A percentile compares a stretch with the other conserved stretches of the same genome.
Conservation (phyloP, 2,329 filamentous ascomycete genomes). For the Neodidymelliopsis sp. region DNA sequence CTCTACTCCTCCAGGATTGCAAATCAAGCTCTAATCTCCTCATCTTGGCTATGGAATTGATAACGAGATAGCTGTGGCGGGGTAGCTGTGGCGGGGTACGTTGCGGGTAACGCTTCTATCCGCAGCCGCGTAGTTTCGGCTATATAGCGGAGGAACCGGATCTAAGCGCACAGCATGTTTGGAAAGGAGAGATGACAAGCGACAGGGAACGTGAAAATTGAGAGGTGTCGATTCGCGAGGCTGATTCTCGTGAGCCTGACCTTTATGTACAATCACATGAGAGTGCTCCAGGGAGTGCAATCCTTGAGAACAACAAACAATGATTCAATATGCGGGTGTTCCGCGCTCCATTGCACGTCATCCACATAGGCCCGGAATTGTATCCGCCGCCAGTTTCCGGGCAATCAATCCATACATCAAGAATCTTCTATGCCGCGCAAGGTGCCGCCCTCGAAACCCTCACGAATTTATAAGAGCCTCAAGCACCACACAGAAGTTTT, state of each 20-base stretch:
- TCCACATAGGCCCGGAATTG: constrained; percentile 22
- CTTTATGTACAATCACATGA: too few relatives aligned
- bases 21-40: constrained; percentile 4
- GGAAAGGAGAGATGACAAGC: neutral
- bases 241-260: too few relatives aligned
- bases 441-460: neutral
- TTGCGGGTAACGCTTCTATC: constrained; percentile 18
- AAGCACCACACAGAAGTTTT: neutral
- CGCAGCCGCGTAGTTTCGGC: constrained; percentile 14
- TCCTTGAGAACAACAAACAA: too few relatives aligned
- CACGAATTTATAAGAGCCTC: constrained; percentile 4
- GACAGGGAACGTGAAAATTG: neutral
- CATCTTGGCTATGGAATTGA: constrained; percentile 1
- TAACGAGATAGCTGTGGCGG: constrained; percentile 25
- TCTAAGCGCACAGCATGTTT: constrained; percentile 12
- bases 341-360: constrained; percentile 4
- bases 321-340: constrained; percentile 17
- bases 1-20: constrained; percentile 6
- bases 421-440: constrained; percentile 5
- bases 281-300: too few relatives aligned
- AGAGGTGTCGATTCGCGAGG: neutral
- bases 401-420: constrained; percentile 2
- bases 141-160: constrained; percentile 7
- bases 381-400: constrained; percentile 28
- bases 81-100: constrained; percentile 38